A percentile compares a stretch with the other conserved stretches of the same genome.
Conservation (phyloP, 768 basidiomycete genomes). For the Mrakia hoshinonis region DNA sequence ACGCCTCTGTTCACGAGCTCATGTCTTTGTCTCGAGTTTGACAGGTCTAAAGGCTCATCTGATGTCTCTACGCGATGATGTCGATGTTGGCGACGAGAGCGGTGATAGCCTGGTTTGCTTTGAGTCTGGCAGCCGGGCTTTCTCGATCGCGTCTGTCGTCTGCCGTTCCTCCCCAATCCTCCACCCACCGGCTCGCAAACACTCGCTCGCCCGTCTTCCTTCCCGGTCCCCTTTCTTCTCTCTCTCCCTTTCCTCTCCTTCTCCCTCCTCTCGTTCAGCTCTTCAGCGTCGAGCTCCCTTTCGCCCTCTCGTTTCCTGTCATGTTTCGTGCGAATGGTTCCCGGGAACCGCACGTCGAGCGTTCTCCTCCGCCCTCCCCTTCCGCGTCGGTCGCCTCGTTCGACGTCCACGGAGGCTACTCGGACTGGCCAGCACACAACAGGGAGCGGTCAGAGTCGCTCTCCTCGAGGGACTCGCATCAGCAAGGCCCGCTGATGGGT, state of each 20-base stretch:
- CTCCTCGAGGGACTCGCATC: not conserved
- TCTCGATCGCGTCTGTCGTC: constrained; percentile 1
- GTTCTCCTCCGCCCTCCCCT: not conserved
- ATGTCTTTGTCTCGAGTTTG: no score
- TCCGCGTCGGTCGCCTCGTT: not conserved
- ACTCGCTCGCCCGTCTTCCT: no score
- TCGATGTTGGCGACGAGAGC: no score
- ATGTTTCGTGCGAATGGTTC: not conserved
- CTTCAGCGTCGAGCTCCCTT: not conserved
- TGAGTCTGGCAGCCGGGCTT: no score
- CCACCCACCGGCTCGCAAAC: not conserved
- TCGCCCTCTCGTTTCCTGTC: not conserved
- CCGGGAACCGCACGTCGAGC: not conserved
- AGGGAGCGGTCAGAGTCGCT: not conserved
- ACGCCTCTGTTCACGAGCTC: no score
- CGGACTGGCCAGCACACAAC: not conserved
- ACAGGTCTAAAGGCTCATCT: no score
- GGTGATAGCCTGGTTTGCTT: no score
- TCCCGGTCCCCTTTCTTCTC: not conserved
- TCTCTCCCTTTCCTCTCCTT: not conserved
- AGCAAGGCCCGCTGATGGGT: not conserved
- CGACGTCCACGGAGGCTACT: not conserved
- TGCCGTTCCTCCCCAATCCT: no score
- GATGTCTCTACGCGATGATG: no score
- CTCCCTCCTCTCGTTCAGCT: not conserved